Evolutionary conservation across 257 asterid genomes (phyloP).

Genomic region (Ilex asprella): DNA sequence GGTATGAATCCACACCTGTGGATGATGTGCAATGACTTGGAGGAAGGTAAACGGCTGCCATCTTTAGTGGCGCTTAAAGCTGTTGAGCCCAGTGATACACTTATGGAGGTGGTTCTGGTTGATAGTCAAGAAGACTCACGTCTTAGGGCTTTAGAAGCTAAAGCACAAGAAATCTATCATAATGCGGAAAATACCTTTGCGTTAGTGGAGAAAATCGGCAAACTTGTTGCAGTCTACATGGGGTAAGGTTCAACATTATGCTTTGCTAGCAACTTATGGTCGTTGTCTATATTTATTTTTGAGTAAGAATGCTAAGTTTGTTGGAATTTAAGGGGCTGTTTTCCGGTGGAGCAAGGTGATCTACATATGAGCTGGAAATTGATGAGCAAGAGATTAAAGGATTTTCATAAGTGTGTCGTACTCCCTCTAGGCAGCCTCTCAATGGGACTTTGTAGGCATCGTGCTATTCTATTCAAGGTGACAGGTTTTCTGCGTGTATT

Average conservation of each 20-base stretch:
- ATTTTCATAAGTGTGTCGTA: constrained; percentile 63
- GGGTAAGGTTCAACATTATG: constrained; percentile 46
- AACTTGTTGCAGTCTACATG: constrained; percentile 89
- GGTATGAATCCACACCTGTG: constrained; percentile 92
- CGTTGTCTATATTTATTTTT: constrained; percentile 7
- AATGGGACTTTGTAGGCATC: constrained; percentile 94
- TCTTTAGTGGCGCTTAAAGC: constrained; percentile 62
- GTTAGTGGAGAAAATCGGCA: constrained; percentile 77
- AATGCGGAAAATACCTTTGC: constrained; percentile 60
- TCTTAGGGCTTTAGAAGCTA: constrained; percentile 89
- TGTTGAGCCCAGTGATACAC: constrained; percentile 53
- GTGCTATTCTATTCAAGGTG: constrained; percentile 93
- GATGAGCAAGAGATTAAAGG: constrained; percentile 54
- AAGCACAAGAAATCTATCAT: constrained; percentile 80
- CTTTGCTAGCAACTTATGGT: constrained; percentile 3
- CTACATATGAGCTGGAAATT: constrained; percentile 65
- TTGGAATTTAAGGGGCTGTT: constrained; percentile 71
- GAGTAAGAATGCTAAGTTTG: constrained; percentile 15
- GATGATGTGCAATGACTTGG: constrained; percentile 79
- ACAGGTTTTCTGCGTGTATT: constrained; percentile 5
- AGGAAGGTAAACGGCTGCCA: constrained; percentile 75
- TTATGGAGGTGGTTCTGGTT: constrained; percentile 75
- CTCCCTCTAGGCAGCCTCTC: constrained; percentile 82
- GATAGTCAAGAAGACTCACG: constrained; percentile 77
- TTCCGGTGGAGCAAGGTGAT: constrained; percentile 84